Percentiles rank a stretch among this genome's conserved stretches.
Evolutionary conservation across 1,284 basidiomycete species (phyloP).

Genomic region (Ustilago tritici): DNA sequence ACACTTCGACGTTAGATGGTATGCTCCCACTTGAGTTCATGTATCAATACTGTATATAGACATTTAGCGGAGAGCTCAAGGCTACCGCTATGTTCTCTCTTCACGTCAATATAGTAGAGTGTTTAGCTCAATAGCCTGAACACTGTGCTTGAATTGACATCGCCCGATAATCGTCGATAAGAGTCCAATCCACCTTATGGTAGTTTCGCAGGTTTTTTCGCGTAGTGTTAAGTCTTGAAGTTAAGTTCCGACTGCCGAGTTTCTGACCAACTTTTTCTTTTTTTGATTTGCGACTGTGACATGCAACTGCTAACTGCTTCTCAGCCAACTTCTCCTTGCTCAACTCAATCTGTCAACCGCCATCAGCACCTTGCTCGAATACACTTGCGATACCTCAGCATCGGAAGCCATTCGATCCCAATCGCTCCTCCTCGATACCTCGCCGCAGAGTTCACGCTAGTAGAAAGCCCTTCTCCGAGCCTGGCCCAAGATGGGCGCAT

Average conservation of each 20-base stretch:
- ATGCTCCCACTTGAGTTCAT: no score
- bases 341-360: no score
- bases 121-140: no score
- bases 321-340: background rate
- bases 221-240: background rate
- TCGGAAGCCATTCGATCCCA: background rate
- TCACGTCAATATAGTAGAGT: no score
- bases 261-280: constrained; percentile 14
- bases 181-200: no score
- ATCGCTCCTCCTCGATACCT: no score
- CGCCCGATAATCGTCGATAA: no score
- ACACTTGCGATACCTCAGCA: background rate
- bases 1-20: no score
- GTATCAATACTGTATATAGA: no score
- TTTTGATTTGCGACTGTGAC: constrained; percentile 2
- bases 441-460: background rate
- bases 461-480: background rate
- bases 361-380: background rate
- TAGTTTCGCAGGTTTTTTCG: background rate
- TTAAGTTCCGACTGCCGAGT: constrained; percentile 25
- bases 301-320: background rate
- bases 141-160: no score
- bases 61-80: no score
- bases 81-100: no score
- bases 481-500: constrained; percentile 46